Conservation (phyloP, 371 early-diverging fungal species). For the Lichtheimia ramosa region DNA sequence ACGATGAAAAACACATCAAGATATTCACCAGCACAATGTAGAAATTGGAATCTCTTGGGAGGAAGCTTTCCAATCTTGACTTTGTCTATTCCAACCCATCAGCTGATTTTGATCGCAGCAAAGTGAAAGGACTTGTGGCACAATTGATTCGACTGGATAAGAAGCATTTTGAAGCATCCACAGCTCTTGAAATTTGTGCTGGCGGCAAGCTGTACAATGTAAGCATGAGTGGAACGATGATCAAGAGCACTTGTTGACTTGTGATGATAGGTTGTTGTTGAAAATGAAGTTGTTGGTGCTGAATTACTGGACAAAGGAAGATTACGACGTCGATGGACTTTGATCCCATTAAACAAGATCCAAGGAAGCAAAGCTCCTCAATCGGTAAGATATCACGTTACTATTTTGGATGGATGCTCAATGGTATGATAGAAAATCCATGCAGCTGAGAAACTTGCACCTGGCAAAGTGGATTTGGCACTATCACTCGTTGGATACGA, state of each 20-base stretch:
- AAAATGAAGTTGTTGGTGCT: constrained; percentile 85
- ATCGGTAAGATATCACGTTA: constrained; percentile 40
- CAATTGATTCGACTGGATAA: constrained; percentile 78
- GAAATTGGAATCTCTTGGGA: constrained; percentile 46
- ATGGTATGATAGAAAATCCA: constrained; percentile 42
- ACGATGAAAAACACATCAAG: neutral
- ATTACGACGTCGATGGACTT: constrained; percentile 84
- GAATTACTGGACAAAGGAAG: constrained; percentile 81
- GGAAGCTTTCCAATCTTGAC: constrained; percentile 60
- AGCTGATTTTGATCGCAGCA: constrained; percentile 83
- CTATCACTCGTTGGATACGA: constrained; percentile 83
- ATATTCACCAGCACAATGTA: constrained; percentile 11
- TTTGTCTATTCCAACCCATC: constrained; percentile 73
- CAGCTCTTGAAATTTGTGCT: constrained; percentile 92
- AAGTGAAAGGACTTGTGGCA: constrained; percentile 93
- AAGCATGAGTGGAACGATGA: constrained; percentile 3
- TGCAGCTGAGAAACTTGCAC: constrained; percentile 73
- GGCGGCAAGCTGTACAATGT: constrained; percentile 92
- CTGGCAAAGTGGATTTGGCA: constrained; percentile 85
- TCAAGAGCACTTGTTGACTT: neutral
- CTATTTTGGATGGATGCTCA: neutral
- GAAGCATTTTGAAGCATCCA: constrained; percentile 58
- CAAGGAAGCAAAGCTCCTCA: constrained; percentile 61
- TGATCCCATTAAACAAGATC: constrained; percentile 98
- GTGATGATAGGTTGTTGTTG: constrained; percentile 80